These are phyloP conservation scores for Fraxinus nigra DNA, from an alignment of 305 asterid species.

Conservation along the genomic window DNA sequence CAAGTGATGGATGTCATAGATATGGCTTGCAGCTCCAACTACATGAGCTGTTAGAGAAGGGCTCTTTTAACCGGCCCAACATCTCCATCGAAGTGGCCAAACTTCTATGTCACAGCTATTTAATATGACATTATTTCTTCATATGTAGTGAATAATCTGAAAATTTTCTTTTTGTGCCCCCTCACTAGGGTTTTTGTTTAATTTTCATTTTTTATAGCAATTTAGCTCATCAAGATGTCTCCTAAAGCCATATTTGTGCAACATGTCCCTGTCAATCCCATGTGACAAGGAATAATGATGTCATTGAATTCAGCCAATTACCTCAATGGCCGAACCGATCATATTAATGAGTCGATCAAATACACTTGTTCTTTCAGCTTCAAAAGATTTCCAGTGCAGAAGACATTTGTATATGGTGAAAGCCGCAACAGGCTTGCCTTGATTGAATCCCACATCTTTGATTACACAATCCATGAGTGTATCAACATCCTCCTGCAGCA, in stretches of 20 bases:
- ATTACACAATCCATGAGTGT: slow-evolving; percentile 81
- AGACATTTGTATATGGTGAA: slow-evolving; percentile 96
- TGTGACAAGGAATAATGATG: background rate
- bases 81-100: background rate
- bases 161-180: background rate
- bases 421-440: slow-evolving; percentile 97
- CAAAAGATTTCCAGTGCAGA: slow-evolving; percentile 97
- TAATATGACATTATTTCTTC: background rate
- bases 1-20: background rate
- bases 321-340: slow-evolving; percentile 98
- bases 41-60: background rate
- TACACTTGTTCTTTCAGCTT: slow-evolving; percentile 97
- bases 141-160: background rate
- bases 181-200: background rate
- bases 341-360: slow-evolving; percentile 96
- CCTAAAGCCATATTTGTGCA: background rate
- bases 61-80: background rate
- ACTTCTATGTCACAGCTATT: background rate
- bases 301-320: slow-evolving; percentile 28
- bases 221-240: background rate
- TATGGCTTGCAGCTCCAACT: background rate
- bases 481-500: slow-evolving; percentile 91
- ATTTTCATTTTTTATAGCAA: background rate
- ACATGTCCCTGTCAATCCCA: slow-evolving; percentile 14
- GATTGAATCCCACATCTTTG: slow-evolving; percentile 93